These are phyloP conservation scores for Vitrella brassicaformis DNA, from an alignment of 73 alveolate genomes.

Conservation along the genomic window DNA sequence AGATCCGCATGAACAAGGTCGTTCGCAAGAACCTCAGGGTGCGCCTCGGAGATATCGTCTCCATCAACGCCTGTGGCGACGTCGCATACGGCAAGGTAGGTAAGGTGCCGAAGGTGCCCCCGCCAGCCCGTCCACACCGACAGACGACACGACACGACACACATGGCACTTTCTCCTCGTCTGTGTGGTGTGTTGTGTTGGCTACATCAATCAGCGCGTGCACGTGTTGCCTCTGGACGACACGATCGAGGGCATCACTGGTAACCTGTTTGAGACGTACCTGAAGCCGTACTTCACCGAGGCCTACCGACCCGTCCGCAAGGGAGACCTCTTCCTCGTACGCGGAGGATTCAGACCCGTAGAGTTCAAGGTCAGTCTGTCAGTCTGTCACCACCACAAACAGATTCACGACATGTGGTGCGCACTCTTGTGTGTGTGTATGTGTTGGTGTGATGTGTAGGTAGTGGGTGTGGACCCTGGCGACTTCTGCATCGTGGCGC, in stretches of 20 bases:
- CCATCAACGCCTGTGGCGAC: conserved; percentile 69
- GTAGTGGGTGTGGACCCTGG: conserved; percentile 92
- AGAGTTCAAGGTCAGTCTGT: conserved; percentile 75
- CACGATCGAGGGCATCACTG: conserved; percentile 91
- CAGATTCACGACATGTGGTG: too few relatives aligned
- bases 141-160: too few relatives aligned
- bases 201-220: too few relatives aligned
- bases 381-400: too few relatives aligned
- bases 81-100: conserved; percentile 87
- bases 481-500: conserved; percentile 88
- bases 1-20: conserved; percentile 79
- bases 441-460: background rate
- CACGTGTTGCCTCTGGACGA: conserved; percentile 95
- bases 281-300: conserved; percentile 93
- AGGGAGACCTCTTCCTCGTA: conserved; percentile 90
- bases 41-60: conserved; percentile 69
- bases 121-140: too few relatives aligned
- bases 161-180: too few relatives aligned
- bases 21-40: conserved; percentile 89
- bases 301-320: conserved; percentile 92
- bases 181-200: too few relatives aligned
- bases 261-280: conserved; percentile 85
- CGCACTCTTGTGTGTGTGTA: background rate
- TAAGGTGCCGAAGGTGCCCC: too few relatives aligned
- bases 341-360: conserved; percentile 96